Conservation (phyloP, 805 yeast species). For the Metschnikowia corniflorae region DNA sequence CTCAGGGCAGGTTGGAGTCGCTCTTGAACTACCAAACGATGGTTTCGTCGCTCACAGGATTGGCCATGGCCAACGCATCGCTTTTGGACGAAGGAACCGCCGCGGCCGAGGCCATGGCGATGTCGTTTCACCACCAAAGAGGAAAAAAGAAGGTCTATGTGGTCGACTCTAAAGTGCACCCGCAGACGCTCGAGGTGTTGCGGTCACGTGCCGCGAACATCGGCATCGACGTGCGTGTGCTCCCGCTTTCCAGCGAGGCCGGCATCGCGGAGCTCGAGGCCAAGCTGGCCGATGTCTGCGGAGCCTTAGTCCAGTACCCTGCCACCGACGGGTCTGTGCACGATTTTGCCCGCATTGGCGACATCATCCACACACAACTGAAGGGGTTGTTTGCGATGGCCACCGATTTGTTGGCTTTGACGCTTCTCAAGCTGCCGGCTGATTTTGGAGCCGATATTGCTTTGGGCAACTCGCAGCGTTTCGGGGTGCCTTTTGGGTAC, state of each 20-base stretch:
- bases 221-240: constrained; percentile 56
- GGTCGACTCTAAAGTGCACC: constrained; percentile 74
- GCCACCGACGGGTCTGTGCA: constrained; percentile 68
- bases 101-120: constrained; percentile 93
- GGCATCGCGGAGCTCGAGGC: constrained; percentile 25
- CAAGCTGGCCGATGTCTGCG: constrained; percentile 50
- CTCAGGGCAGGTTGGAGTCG: constrained; percentile 93
- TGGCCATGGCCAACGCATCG: constrained; percentile 94
- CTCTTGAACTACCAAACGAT: constrained; percentile 91
- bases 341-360: constrained; percentile 54
- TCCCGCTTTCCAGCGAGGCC: constrained; percentile 49
- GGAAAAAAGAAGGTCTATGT: constrained; percentile 67
- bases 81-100: constrained; percentile 95
- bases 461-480: constrained; percentile 88
- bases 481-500: constrained; percentile 96
- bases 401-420: constrained; percentile 87
- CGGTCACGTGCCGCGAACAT: constrained; percentile 75
- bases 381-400: constrained; percentile 83
- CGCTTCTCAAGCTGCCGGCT: constrained; percentile 79
- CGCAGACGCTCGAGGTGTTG: constrained; percentile 81
- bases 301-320: constrained; percentile 89
- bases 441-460: constrained; percentile 90
- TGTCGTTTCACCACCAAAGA: constrained; percentile 64
- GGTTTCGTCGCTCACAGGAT: constrained; percentile 84
- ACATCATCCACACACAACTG: constrained; percentile 55